Conservation (phyloP, 1,139 yeast species). For the Lodderomyces theae region DNA sequence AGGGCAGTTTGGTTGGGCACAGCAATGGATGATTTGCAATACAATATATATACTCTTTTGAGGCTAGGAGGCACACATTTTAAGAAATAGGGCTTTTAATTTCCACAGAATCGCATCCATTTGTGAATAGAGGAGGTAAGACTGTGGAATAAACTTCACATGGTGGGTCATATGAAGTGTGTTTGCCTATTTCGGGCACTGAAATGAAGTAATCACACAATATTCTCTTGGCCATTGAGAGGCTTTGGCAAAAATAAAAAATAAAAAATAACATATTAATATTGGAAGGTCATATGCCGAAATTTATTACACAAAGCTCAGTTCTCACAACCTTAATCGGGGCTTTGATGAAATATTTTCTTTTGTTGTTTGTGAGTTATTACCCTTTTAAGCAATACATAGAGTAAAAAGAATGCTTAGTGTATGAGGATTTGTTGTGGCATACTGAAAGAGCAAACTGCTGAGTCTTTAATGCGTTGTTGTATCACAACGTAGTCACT, state of each 20-base stretch:
- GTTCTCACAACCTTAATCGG: not conserved
- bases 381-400: constrained; percentile 1
- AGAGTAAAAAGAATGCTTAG: not conserved
- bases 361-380: not conserved
- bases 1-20: too few species aligned
- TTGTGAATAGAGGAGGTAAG: not conserved
- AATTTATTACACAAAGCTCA: not conserved
- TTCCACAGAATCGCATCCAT: too few species aligned
- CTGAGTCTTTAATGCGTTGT: too few species aligned
- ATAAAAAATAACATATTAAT: too few species aligned
- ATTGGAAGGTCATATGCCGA: constrained; percentile 1
- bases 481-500: too few species aligned
- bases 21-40: too few species aligned
- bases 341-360: not conserved
- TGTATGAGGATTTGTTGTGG: too few species aligned
- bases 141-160: not conserved
- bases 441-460: too few species aligned
- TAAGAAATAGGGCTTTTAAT: too few species aligned
- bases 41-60: not conserved
- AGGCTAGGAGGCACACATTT: too few species aligned
- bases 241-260: not conserved
- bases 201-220: not conserved
- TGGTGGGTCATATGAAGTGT: not conserved
- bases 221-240: too few species aligned
- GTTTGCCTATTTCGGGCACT: not conserved